A percentile compares a stretch with the other conserved stretches of the same genome.
phyloP scores from a whole-genome alignment of 208 protist genomes.

The Leishmania mexicana region DNA sequence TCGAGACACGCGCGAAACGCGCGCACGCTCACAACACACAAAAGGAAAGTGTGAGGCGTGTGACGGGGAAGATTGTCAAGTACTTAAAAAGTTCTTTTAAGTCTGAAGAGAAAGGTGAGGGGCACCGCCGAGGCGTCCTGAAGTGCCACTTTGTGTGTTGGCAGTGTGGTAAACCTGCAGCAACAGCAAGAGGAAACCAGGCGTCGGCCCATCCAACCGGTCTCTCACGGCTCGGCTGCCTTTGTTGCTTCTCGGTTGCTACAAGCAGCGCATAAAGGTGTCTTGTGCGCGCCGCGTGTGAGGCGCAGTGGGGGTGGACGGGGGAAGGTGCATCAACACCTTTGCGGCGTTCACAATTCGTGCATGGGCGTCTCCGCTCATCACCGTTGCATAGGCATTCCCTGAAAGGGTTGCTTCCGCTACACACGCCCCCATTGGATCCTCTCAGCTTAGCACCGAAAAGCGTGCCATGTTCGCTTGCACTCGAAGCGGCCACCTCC shows the following conservation, averaged over 20 bases:
- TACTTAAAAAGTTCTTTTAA: no score
- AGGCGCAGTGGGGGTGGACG: no score
- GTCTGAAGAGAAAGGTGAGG: not conserved
- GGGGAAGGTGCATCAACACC: not conserved
- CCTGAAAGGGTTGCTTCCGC: not conserved
- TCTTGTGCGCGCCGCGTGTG: not conserved
- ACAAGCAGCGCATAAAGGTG: not conserved
- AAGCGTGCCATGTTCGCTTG: not conserved
- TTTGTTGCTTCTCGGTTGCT: not conserved
- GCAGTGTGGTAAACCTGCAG: no score
- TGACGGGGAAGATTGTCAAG: no score
- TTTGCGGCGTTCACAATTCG: no score
- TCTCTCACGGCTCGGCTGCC: not conserved
- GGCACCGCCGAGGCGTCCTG: not conserved
- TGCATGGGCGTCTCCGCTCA: not conserved
- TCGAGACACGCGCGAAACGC: no score
- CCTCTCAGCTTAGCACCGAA: not conserved
- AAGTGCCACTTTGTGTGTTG: no score
- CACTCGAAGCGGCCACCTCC: not conserved
- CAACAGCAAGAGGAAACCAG: not conserved
- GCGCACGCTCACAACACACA: no score
- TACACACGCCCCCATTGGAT: not conserved
- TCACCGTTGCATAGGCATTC: not conserved
- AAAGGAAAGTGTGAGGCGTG: no score
- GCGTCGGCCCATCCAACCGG: not conserved